Evolutionary conservation across 805 yeast genomes (phyloP), one percentile per base, ranked within the genome.

Genomic region (Kuraishia cidri): DNA sequence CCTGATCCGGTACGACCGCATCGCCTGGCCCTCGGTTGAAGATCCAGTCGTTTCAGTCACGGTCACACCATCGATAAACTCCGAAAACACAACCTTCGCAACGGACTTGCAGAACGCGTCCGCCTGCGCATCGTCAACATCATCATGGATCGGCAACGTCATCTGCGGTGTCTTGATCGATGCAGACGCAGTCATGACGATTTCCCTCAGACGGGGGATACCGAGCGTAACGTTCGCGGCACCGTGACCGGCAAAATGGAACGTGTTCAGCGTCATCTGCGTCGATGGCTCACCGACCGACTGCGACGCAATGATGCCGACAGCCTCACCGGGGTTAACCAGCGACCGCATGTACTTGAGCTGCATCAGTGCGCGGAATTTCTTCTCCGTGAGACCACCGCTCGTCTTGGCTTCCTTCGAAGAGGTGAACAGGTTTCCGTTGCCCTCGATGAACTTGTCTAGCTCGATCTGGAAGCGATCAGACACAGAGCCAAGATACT

Each of bases 191-290:
- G 99, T 94, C 99, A 92, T 92, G 56, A 92, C 87, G 59, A 92
- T 92, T 72, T 92, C 99, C 75, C 99, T 82, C 85, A 92, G 79
- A 75, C 99, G 95, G 26, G 99, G 99, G 54, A 92, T 92, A 82
- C 99, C 99, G 50, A 92, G 71, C 1, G 99, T 92, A 43, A 92
- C 99, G 62, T 92, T 92, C 29, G 98, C 98, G 37, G 98, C 99
- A 76, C 99, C 99, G 65, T 94, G 98, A 58, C 99, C 99, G 48
- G 99, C 99, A 53, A 92, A 92, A 68, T 92, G 98, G 85, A 90
- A 90, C 38, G 94, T 82, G 54, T 82, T 82, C 52, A 82, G 73
- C 12, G 99, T 92, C 99, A 92, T 92, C 66, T 92, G 99, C 3
- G 99, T 92, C 4, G 97, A 86, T 32, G 99, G 99, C 62, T 92